These are phyloP conservation scores for Begonia masoniana DNA, from an alignment of 306 rosid genomes.

Conservation along the genomic window DNA sequence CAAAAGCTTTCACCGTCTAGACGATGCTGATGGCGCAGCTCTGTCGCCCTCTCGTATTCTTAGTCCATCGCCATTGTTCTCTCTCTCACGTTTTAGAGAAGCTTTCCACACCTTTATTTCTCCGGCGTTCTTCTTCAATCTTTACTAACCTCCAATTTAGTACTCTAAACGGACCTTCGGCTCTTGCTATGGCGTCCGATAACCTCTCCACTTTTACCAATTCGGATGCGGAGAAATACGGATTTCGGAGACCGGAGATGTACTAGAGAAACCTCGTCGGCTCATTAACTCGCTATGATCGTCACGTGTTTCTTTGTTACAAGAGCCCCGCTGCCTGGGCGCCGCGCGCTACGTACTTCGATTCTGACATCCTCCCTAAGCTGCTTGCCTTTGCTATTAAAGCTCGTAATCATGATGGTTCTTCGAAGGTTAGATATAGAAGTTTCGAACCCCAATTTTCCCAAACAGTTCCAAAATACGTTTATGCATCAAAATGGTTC, in stretches of 20 bases:
- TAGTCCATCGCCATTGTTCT: not conserved
- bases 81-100: not conserved
- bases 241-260: slow-evolving; percentile 82
- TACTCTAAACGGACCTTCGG: not conserved
- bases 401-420: slow-evolving; percentile 40
- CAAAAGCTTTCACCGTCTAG: not conserved
- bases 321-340: slow-evolving; percentile 61
- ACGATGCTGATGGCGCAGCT: slow-evolving; percentile 19
- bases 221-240: slow-evolving; percentile 39
- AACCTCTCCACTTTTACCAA: slow-evolving; percentile 2
- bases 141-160: not conserved
- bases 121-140: not conserved
- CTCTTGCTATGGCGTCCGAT: slow-evolving; percentile 33
- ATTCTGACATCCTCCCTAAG: slow-evolving; percentile 60
- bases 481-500: too few species aligned
- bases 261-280: slow-evolving; percentile 50
- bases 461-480: too few species aligned
- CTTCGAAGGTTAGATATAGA: not conserved
- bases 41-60: slow-evolving; percentile 7
- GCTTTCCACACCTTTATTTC: slow-evolving; percentile 3
- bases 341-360: slow-evolving; percentile 48
- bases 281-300: slow-evolving; percentile 55
- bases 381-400: slow-evolving; percentile 31
- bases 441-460: too few species aligned
- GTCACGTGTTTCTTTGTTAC: slow-evolving; percentile 84